Evolutionary conservation across 768 basidiomycete species (phyloP).

Genomic region (Auricularia auricula-judae): DNA sequence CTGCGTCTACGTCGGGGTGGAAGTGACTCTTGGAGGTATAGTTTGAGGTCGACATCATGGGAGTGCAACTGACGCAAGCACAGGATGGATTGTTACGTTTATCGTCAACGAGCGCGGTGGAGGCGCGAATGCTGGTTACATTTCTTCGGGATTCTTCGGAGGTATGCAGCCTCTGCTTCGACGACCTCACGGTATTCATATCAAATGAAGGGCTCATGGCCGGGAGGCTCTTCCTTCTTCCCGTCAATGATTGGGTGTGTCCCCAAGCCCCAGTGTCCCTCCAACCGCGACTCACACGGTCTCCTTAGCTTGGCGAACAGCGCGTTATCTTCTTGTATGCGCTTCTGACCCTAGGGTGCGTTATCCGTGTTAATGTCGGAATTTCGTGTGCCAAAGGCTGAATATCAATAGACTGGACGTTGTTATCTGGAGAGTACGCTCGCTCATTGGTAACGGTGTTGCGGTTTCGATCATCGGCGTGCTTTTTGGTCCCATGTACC

Average conservation of each 20-base stretch:
- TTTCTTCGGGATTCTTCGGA: slow-evolving; percentile 26
- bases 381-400: not conserved
- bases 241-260: not conserved
- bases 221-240: not conserved
- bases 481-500: slow-evolving; percentile 65
- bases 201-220: not conserved
- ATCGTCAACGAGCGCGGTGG: slow-evolving; percentile 32
- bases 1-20: slow-evolving; percentile 11
- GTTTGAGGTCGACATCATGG: not conserved
- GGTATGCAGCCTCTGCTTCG: not conserved
- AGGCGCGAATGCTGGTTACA: slow-evolving; percentile 40
- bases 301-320: slow-evolving; percentile 25
- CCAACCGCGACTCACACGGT: not conserved
- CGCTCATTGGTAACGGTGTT: slow-evolving; percentile 51
- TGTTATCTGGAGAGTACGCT: slow-evolving; percentile 58
- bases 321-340: slow-evolving; percentile 26
- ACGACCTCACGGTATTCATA: too few relatives aligned
- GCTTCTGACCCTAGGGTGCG: slow-evolving; percentile 26
- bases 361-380: not conserved
- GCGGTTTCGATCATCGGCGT: slow-evolving; percentile 55
- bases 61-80: not conserved
- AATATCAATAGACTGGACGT: slow-evolving; percentile 40
- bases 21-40: slow-evolving; percentile 11
- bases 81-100: slow-evolving; percentile 66
- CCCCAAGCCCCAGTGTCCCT: not conserved